Percentiles rank a stretch among this genome's conserved stretches.
Evolutionary conservation across 108 stramenopile genomes (phyloP).

Genomic region (Discostella stelligeroides): DNA sequence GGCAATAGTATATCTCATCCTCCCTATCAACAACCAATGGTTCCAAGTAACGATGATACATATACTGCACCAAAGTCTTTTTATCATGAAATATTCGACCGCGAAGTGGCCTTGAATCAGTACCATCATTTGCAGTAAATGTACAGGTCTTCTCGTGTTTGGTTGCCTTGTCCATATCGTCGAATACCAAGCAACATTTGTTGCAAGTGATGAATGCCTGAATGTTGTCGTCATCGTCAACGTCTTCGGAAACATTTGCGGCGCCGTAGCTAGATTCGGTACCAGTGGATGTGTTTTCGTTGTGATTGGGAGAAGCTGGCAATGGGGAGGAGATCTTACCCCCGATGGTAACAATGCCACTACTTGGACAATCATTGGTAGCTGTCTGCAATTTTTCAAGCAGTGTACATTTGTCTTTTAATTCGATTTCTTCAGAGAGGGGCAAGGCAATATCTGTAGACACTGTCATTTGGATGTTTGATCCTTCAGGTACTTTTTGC

Average conservation of each 20-base stretch:
- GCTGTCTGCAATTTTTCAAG: no score
- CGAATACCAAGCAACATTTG: constrained; percentile 6
- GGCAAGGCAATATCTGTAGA: no score
- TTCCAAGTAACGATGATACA: background rate
- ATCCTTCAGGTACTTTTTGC: background rate
- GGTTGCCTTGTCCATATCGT: background rate
- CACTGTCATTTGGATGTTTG: background rate
- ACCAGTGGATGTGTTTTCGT: no score
- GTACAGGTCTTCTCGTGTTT: constrained; percentile 6
- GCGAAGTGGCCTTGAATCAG: no score
- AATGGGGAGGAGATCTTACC: background rate
- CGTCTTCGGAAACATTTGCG: background rate
- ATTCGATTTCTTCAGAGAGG: no score
- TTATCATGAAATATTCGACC: constrained; percentile 9
- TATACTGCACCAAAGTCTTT: background rate
- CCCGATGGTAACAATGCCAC: background rate
- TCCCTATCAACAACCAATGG: background rate
- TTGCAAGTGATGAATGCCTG: constrained; percentile 5
- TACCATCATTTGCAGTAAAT: constrained; percentile 1
- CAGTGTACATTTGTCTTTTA: no score
- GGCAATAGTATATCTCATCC: background rate
- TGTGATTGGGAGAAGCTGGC: background rate
- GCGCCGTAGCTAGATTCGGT: background rate
- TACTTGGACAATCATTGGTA: no score
- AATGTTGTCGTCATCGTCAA: background rate